Evolutionary conservation across 75 land plant species (phyloP), one percentile per base, ranked within the genome.

Genomic region (Pinus taeda): DNA sequence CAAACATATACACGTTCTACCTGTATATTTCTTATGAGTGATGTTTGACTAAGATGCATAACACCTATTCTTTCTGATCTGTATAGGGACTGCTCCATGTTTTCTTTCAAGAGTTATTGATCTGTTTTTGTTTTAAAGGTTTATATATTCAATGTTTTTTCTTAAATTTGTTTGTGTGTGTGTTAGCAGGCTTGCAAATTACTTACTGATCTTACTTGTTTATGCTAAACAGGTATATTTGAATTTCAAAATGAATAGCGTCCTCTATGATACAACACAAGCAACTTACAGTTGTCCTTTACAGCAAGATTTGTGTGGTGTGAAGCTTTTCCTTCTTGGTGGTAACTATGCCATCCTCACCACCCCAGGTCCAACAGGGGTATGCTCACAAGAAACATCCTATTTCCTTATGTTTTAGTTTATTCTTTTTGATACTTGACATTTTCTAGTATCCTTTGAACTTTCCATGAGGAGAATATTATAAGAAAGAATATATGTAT

Each of bases 281-380:
- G 86, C 91, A 57, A 65, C 77, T 60, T 79, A 81, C 82, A 79
- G 66, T 55, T 89, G 91, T 63, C 57, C 74, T 33, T n/a, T 82
- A 67, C 67, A 62, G 21, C 62, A 80, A 30, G 59, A 39, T 30
- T 7, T 72, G 49, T 88, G 90, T 74, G 57, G 15, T 30, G 60
- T 88, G 39, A 83, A 80, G 57, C 80, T 88, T 56, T 71, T 57
- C 66, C 65, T 82, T 61, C 39, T 79, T 29, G 60, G 76, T 58
- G 26, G 57, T 60, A 81, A 58, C 64, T 75, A 78, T 61, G 89
- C 85, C 76, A 57, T 83, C 30, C 71, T 87, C 49, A 78, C 83
- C 11, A 65, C 89, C 79, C 81, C 83, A 30, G 75, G 77, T 66
- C 80, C 71, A 70, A 57, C 57, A 29, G 39, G 78, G 88, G 85